Evolutionary conservation across 345 rosid species (phyloP).

Genomic region (Hibiscus mutabilis): DNA sequence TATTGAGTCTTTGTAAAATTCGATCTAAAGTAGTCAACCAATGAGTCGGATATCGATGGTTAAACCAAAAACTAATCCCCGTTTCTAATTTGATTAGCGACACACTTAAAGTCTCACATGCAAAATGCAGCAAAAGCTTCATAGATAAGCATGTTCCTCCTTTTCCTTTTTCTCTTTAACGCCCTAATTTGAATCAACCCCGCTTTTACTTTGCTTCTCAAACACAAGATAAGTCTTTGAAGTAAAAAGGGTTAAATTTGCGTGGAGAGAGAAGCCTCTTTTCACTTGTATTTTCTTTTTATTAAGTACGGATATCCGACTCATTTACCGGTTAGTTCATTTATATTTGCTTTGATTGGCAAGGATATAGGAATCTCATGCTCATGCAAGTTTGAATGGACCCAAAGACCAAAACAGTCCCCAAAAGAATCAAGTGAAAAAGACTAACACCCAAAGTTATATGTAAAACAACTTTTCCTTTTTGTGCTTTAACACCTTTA

Average conservation of each 20-base stretch:
- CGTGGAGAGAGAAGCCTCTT: background rate
- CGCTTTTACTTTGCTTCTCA: slow-evolving; percentile 18
- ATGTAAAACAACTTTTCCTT: slow-evolving; percentile 17
- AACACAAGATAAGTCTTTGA: background rate
- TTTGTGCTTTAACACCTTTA: slow-evolving; percentile 21
- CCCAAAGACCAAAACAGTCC: slow-evolving; percentile 31
- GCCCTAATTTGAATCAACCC: slow-evolving; percentile 14
- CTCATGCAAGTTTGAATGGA: slow-evolving; percentile 34
- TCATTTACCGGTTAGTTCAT: background rate
- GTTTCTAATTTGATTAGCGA: too few species aligned
- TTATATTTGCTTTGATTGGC: slow-evolving; percentile 6
- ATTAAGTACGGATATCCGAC: background rate
- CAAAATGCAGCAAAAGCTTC: background rate
- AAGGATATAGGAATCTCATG: slow-evolving; percentile 18
- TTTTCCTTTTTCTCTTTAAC: slow-evolving; percentile 8
- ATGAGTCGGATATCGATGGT: too few species aligned
- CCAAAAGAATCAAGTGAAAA: slow-evolving; percentile 32
- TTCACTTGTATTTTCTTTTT: background rate
- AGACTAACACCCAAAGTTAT: slow-evolving; percentile 30
- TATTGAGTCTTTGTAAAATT: too few species aligned
- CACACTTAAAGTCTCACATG: background rate
- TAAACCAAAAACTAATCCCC: too few species aligned
- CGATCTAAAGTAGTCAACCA: too few species aligned
- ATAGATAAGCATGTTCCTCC: background rate
- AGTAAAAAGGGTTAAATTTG: background rate